Base-by-base conservation (phyloP, 495 filamentous ascomycete species). In the Parathielavia hyrcaniae region DNA sequence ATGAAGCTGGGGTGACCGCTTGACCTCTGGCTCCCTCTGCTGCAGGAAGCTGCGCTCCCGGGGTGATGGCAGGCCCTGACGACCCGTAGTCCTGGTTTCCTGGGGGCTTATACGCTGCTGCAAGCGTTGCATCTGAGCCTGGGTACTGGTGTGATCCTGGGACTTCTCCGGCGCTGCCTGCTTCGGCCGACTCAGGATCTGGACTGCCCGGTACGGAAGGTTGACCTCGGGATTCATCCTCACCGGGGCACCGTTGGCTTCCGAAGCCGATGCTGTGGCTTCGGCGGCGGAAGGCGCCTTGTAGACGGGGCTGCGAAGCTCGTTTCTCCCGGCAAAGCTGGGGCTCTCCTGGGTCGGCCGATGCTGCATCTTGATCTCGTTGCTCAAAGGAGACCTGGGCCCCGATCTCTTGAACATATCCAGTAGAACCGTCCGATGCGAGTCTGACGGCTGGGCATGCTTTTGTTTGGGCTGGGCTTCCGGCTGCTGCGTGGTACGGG, bases 361-460 rank as follows among this genome's bases (percentile, higher is more conserved):
- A 6, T 58, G 10, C 30, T 48, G 64, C 36, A 64, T 57, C 13
- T 55, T 64, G 11, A 64, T 54, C 11, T 67, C 68, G 54, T 67
- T 64, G 35, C 64, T 60, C 17, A 60, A 23, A 1, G 69, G 63
- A 17, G 62, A 66, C 22, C 62, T 17, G 5, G 64, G 63, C n/a
- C 51, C 62, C 26, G 61, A n/a, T 38, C 68, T 73, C 60, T 78
- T 81, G 67, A 81, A 79, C 57, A 81, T 73, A 52, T 72, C 73
- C 23, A 81, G 64, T 43, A 81, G 61, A 2, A 71, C 64, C 11
- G 69, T 72, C 34, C 73, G 70, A 53, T 81, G 78, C 30, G 70
- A 64, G 20, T 80, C 79, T 13, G 71, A 71, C 10, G 72, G 66
- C 6, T 69, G 69, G 7, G 45, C 48, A 16, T 67, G 64, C 34